Evolutionary conservation across 352 stramenopile species (phyloP), one percentile per base, ranked within the genome.

Genomic region (Phytopythium helicoides): DNA sequence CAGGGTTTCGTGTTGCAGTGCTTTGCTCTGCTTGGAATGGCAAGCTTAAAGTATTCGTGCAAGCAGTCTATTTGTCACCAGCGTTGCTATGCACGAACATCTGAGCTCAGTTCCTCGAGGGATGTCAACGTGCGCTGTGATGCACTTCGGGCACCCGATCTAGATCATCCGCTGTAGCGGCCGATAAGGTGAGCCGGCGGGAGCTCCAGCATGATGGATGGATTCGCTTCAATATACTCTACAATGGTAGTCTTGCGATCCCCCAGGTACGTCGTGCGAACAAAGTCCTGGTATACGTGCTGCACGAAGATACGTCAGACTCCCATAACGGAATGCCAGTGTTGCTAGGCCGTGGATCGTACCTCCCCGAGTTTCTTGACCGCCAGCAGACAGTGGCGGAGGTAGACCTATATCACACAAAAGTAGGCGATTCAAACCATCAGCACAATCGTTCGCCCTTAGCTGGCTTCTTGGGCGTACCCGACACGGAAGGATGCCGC

Each of bases 351-450:
- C 26, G 26, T n/a, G 6, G 5, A 35, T 38, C 61, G 5, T 39
- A 83, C 72, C 58, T 86, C 58, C 22, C 80, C 76, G 21, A 90
- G 64, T 41, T 90, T 94, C 71, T 85, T 70, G 19, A 92, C 89
- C 14, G 90, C 85, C 26, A 98, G 68, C 35, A 97, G 65, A 51
- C 92, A 98, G 69, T 98, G 92, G 40, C 92, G 86, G n/a, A 97
- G 72, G 56, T 98, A 97, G 28, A 95, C 81, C 66, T 88, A 39
- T 15, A 31, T 33, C 3, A 25, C 18, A 31, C 22, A 57, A 11
- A 6, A 66, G 47, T 19, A n/a, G n/a, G n/a, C n/a, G n/a, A n/a
- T n/a, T n/a, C n/a, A n/a, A n/a, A n/a, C n/a, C n/a, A n/a, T n/a
- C n/a, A n/a, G n/a, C n/a, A n/a, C n/a, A n/a, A n/a, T n/a, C n/a